Evolutionary conservation across 768 basidiomycete species (phyloP).

Genomic region (Multifurca ochricompacta): DNA sequence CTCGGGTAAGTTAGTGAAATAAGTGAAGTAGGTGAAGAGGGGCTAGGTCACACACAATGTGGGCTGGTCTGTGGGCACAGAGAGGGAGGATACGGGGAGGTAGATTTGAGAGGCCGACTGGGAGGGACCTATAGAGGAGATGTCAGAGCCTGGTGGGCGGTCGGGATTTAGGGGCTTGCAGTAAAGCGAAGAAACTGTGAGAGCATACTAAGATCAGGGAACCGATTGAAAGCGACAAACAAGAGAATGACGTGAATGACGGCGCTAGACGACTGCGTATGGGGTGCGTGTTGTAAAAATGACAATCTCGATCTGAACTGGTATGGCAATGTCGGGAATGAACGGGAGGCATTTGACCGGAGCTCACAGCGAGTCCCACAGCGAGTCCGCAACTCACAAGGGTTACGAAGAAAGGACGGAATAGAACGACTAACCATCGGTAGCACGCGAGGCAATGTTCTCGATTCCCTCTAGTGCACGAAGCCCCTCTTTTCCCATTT

Average conservation of each 20-base stretch:
- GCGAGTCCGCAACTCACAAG: not conserved
- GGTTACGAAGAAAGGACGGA: not conserved
- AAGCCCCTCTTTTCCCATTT: conserved; percentile 58
- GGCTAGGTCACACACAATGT: conserved; percentile 5
- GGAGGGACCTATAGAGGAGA: conserved; percentile 66
- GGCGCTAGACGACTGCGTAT: not conserved
- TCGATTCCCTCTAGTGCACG: conserved; percentile 32
- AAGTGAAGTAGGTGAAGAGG: conserved; percentile 3
- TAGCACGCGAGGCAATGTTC: conserved; percentile 20
- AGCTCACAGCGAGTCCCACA: not conserved
- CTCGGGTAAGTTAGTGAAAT: not conserved
- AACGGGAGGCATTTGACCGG: not conserved
- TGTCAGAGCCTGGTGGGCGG: conserved; percentile 35
- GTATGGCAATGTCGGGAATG: not conserved
- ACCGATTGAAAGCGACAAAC: not conserved
- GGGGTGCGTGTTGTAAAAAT: not conserved
- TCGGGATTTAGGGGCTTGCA: conserved; percentile 10
- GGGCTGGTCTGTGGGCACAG: conserved; percentile 10
- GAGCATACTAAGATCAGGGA: conserved; percentile 14
- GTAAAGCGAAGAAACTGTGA: conserved; percentile 10
- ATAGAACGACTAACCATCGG: conserved; percentile 25
- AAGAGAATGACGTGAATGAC: not conserved
- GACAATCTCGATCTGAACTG: not conserved
- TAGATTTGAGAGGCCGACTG: conserved; percentile 65
- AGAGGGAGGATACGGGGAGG: conserved; percentile 9